Evolutionary conservation across 106 monocot species (phyloP).

Genomic region (Alisma plantagoaquatica): DNA sequence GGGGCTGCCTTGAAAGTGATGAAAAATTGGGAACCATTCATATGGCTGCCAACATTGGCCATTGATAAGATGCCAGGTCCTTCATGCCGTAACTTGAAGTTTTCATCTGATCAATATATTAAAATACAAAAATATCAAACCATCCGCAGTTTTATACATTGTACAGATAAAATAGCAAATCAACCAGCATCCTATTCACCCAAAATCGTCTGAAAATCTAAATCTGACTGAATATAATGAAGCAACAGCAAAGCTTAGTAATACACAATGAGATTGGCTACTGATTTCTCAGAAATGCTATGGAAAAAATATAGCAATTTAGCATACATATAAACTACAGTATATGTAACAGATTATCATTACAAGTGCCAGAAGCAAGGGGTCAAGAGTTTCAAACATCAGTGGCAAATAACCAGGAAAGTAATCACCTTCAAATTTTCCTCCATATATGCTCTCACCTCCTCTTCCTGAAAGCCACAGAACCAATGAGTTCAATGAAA

Average conservation of each 20-base stretch:
- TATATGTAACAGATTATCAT: not conserved
- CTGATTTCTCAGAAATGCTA: not conserved
- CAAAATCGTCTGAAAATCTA: too few relatives aligned
- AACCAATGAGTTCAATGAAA: too few relatives aligned
- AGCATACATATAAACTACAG: not conserved
- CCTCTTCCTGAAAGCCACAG: constrained; percentile 61
- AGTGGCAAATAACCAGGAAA: not conserved
- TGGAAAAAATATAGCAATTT: not conserved
- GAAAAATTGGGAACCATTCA: constrained; percentile 97
- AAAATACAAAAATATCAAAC: not conserved
- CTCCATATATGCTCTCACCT: constrained; percentile 97
- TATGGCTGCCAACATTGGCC: constrained; percentile 81
- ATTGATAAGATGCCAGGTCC: constrained; percentile 78
- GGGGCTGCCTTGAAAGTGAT: constrained; percentile 83
- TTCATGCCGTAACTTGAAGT: constrained; percentile 69
- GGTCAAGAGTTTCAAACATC: not conserved
- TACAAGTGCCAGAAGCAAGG: not conserved
- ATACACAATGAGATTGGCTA: too few relatives aligned
- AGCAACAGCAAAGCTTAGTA: too few relatives aligned
- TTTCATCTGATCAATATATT: constrained; percentile 98
- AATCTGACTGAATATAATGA: too few relatives aligned
- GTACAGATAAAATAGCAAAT: too few relatives aligned
- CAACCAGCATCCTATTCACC: too few relatives aligned
- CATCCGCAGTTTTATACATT: too few relatives aligned
- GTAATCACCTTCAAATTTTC: constrained; percentile 71